Evolutionary conservation across 2,329 filamentous ascomycete species (phyloP), one percentile per base, ranked within the genome.

Genomic region (Ilyonectria destructans): DNA sequence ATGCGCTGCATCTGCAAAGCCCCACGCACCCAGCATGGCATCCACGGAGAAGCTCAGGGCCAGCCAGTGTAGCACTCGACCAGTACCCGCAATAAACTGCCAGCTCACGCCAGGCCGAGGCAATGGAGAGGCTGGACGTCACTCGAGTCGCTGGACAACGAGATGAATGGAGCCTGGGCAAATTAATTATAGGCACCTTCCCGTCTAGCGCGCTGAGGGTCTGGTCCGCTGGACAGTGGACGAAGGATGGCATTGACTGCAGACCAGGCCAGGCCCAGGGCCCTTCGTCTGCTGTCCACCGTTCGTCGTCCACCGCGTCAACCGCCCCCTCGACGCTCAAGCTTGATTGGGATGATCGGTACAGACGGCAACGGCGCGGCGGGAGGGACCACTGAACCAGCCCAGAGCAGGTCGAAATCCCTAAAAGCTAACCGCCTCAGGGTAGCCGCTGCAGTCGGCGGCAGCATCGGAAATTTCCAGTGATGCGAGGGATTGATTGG

Each of bases 161-260:
- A 46, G 51, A 40, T 21, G 26, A 63, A 74, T 57, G 71, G 73
- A 70, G 65, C 64, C 31, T 45, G 68, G 60, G 67, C 62, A 72
- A 69, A 69, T 75, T 75, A 76, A 76, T 67, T 69, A 72, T 69
- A 72, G 72, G 63, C 62, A 62, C 63, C 48, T 69, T 54, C 37
- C 61, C 31, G 43, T 54, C 52, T 69, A 68, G 58, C 62, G 65
- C 55, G 21, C 60, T 57, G 45, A 48, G 62, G 57, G 46, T 31
- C 58, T 43, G 55, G 60, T 54, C 57, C 63, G 61, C 55, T 51
- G 48, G 19, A 29, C 13, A 51, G 45, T 45, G n/a, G 43, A 59
- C 48, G 35, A 21, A 19, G 35, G 49, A 45, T 57, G 65, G 54
- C 33, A 57, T 45, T 62, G 60, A 49, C 54, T 43, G 57, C 63